Evolutionary conservation across 2,329 filamentous ascomycete species (phyloP).

Genomic region (Akanthomyces dipterigenus): DNA sequence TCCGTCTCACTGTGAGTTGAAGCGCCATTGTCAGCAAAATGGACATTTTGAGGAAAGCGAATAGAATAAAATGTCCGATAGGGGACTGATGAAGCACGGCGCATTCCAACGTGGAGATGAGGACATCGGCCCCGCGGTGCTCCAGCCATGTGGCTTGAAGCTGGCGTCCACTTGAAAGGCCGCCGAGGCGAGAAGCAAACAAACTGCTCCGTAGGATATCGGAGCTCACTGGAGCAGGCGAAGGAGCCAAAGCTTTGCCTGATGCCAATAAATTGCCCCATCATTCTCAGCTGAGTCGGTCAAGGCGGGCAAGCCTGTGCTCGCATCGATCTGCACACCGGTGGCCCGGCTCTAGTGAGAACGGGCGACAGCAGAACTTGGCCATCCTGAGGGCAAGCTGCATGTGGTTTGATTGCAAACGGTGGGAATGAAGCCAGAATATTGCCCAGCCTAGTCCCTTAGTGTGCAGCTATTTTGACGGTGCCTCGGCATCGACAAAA

Average conservation of each 20-base stretch:
- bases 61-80: conserved; percentile 17
- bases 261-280: neutral
- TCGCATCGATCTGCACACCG: neutral
- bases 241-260: neutral
- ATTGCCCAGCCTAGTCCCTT: neutral
- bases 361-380: neutral
- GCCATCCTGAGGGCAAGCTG: neutral
- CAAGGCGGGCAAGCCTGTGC: neutral
- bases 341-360: neutral
- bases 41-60: conserved; percentile 9
- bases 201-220: neutral
- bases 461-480: neutral
- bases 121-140: conserved; percentile 1
- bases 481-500: neutral
- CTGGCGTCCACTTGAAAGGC: neutral
- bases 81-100: neutral
- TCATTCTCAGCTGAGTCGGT: neutral
- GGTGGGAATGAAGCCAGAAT: neutral
- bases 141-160: conserved; percentile 3
- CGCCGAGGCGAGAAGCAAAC: conserved; percentile 6
- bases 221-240: neutral
- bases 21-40: conserved; percentile 15
- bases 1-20: conserved; percentile 46
- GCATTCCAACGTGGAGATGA: neutral
- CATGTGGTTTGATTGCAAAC: neutral